Conservation (phyloP, 176 grass and related monocot genomes). For the Chrysopogon serrulatus region DNA sequence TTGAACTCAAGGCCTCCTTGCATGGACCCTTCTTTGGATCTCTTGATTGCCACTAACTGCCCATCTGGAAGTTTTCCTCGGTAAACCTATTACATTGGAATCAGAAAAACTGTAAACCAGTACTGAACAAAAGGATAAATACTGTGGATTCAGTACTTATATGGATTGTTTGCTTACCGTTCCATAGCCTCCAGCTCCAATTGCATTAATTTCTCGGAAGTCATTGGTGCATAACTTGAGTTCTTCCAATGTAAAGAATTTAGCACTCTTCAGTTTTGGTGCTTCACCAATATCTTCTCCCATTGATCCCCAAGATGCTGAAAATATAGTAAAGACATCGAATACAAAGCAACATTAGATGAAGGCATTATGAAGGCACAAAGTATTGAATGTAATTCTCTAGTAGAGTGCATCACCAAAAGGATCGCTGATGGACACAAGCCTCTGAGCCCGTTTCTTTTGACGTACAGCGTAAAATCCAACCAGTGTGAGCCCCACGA, state of each 20-base stretch:
- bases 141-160: not conserved
- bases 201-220: conserved; percentile 64
- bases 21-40: conserved; percentile 68
- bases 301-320: conserved; percentile 69
- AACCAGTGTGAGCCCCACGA: conserved; percentile 27
- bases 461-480: conserved; percentile 46
- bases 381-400: not conserved
- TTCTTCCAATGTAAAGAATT: conserved; percentile 65
- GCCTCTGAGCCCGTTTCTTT: conserved; percentile 47
- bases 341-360: not conserved
- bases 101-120: not conserved
- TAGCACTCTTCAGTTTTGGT: conserved; percentile 60
- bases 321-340: not conserved
- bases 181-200: conserved; percentile 86
- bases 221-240: conserved; percentile 71
- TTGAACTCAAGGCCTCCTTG: conserved; percentile 92
- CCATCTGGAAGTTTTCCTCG: conserved; percentile 66
- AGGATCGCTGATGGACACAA: conserved; percentile 34
- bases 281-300: conserved; percentile 60
- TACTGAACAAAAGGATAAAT: conserved; percentile 7
- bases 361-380: no score
- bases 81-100: conserved; percentile 55
- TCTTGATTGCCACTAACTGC: conserved; percentile 77
- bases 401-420: conserved; percentile 55
- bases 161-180: conserved; percentile 40